Conservation (phyloP, 495 filamentous ascomycete species). For the Parathielavia hyrcaniae region DNA sequence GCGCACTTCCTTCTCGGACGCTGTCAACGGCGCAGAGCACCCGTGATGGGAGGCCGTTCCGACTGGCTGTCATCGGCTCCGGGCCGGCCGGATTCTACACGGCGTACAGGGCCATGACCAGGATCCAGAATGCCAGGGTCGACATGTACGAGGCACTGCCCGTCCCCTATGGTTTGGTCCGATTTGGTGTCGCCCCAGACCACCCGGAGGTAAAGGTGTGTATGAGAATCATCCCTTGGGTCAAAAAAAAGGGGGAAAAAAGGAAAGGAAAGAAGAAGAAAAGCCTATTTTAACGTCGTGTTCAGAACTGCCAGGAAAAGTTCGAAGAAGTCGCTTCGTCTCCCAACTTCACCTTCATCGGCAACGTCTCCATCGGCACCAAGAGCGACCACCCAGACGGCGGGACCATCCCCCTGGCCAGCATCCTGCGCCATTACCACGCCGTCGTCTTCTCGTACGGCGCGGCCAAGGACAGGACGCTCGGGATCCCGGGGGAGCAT, state of each 20-base stretch:
- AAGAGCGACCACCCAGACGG: constrained; percentile 36
- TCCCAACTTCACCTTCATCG: constrained; percentile 81
- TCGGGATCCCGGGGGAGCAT: constrained; percentile 76
- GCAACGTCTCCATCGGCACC: constrained; percentile 76
- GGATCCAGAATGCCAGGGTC: constrained; percentile 61
- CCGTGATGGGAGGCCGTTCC: constrained; percentile 43
- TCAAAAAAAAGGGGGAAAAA: too few species aligned
- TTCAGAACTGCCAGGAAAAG: constrained; percentile 86
- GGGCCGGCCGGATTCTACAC: constrained; percentile 96
- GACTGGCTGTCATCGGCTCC: constrained; percentile 86
- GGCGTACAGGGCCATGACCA: constrained; percentile 72
- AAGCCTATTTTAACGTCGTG: background rate
- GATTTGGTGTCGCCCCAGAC: constrained; percentile 93
- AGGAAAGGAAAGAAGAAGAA: too few species aligned
- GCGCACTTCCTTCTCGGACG: background rate
- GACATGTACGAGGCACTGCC: constrained; percentile 97
- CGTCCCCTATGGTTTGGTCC: constrained; percentile 83
- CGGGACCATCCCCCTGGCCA: constrained; percentile 57
- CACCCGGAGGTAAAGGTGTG: constrained; percentile 93
- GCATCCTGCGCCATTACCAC: constrained; percentile 78
- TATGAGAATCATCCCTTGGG: too few species aligned
- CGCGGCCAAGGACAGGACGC: constrained; percentile 69
- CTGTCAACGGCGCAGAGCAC: background rate
- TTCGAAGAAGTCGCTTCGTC: constrained; percentile 81
- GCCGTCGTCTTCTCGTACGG: constrained; percentile 91